phyloP scores from a whole-genome alignment of 23 red algal species.

The Gracilaria gracilis region DNA sequence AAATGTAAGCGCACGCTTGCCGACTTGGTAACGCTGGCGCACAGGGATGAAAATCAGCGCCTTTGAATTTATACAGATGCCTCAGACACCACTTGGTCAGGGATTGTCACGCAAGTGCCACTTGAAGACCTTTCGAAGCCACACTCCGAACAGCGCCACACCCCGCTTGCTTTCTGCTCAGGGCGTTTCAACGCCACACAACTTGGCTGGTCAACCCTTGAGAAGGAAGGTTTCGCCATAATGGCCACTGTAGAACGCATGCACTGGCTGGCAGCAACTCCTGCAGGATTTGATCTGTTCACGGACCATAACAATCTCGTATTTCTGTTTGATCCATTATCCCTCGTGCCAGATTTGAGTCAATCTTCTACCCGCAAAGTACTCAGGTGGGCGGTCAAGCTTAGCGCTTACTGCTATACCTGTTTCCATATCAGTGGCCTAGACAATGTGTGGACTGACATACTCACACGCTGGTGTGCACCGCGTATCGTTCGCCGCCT shows the following conservation, averaged over 20 bases:
- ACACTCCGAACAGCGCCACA: not conserved
- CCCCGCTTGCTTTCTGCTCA: not conserved
- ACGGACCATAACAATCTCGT: conserved; percentile 16
- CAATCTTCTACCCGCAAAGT: not conserved
- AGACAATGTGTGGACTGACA: no score
- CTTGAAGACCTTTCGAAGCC: not conserved
- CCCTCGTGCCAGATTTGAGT: not conserved
- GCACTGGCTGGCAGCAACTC: not conserved
- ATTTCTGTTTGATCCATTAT: conserved; percentile 9
- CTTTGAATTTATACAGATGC: conserved; percentile 31
- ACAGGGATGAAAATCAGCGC: not conserved
- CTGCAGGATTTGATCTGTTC: not conserved
- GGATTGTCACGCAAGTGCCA: conserved; percentile 41
- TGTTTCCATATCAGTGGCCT: not conserved
- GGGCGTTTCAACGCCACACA: not conserved
- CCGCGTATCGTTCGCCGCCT: no score
- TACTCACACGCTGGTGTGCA: no score
- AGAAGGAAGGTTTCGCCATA: no score
- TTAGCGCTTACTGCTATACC: conserved; percentile 1
- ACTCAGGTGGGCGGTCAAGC: conserved; percentile 12
- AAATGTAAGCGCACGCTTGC: not conserved
- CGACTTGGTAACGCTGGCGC: not conserved
- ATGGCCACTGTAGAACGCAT: not conserved
- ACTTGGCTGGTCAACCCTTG: no score
- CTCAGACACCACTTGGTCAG: conserved; percentile 8